Evolutionary conservation across 495 filamentous ascomycete genomes (phyloP), one percentile per base, ranked within the genome.

Genomic region (Bacidia rubella): DNA sequence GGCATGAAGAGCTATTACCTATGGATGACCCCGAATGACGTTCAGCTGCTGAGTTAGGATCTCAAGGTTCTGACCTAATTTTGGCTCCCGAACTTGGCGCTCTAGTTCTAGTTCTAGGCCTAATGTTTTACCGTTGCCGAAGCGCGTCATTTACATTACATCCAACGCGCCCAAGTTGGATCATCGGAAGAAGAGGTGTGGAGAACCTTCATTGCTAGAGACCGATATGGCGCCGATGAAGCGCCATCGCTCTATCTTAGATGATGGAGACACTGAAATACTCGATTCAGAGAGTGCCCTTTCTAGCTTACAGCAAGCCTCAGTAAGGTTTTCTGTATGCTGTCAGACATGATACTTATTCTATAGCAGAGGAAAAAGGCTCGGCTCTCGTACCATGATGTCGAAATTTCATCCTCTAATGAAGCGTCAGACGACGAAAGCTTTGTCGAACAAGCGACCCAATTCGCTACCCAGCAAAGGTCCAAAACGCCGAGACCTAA

Each of bases 401-500:
- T 58, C 49, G 62, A 63, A 21, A 43, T 56, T 32, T 47, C 21
- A 49, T 49, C 35, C 47, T 50, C 47, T 2, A 20, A n/a, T 12
- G 60, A 56, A 10, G 44, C 51, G 10, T 26, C 25, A 12, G 41
- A 51, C 5, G 64, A 80, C 50, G 70, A 77, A 38, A 77, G 78
- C 15, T 56, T 74, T 39, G 76, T 80, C 47, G 81, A 81, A n/a
- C 70, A 72, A 20, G 82, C 82, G 9, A 86, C 83, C n/a, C 85
- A 90, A 58, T 69, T 77, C 4, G 73, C 90, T 3, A 70, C 73
- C n/a, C 65, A 72, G 32, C 79, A 80, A 61, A 77, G 77, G 19
- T 75, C 67, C 2, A 68, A 59, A 54, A 63, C 65, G 54, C 69
- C 70, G 10, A 76, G 80, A 46, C 73, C 83, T 9, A 94, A 93